These are phyloP conservation scores for Toxicodendron radicans DNA, from an alignment of 345 rosid genomes.

Conservation along the genomic window DNA sequence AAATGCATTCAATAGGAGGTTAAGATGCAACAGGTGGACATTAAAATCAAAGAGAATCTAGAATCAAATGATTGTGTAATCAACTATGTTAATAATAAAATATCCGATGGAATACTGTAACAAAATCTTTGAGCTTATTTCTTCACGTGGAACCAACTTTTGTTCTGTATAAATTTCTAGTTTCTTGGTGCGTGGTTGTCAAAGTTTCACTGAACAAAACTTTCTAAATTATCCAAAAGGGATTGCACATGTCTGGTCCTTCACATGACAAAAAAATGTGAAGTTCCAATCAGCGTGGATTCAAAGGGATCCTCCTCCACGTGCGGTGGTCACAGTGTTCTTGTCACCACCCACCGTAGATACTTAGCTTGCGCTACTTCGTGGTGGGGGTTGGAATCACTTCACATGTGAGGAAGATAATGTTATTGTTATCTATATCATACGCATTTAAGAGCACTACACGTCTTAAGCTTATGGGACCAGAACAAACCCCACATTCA, in stretches of 20 bases:
- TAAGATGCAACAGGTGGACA: not conserved
- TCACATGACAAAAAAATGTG: not conserved
- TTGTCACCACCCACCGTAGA: slow-evolving; percentile 21
- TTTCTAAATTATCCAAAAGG: not conserved
- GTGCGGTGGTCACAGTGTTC: slow-evolving; percentile 22
- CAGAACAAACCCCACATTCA: not conserved
- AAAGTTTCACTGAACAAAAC: not conserved
- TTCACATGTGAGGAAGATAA: slow-evolving; percentile 26
- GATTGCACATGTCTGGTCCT: not conserved
- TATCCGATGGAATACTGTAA: not conserved
- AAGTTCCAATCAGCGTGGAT: slow-evolving; percentile 18
- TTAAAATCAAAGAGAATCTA: not conserved
- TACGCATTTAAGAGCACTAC: not conserved
- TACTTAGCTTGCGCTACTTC: not conserved
- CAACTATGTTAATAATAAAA: not conserved
- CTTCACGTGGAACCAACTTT: slow-evolving; percentile 1
- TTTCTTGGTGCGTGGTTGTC: not conserved
- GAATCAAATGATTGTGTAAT: not conserved
- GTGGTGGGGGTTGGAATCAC: slow-evolving; percentile 1
- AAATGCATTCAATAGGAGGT: too few relatives aligned
- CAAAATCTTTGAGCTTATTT: not conserved
- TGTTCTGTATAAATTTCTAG: not conserved
- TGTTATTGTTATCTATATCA: not conserved
- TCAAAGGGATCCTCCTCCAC: slow-evolving; percentile 25
- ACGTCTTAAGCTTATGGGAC: not conserved